Evolutionary conservation across 106 monocot species (phyloP), one percentile per base, ranked within the genome.

Genomic region (Cymbidium sinense): DNA sequence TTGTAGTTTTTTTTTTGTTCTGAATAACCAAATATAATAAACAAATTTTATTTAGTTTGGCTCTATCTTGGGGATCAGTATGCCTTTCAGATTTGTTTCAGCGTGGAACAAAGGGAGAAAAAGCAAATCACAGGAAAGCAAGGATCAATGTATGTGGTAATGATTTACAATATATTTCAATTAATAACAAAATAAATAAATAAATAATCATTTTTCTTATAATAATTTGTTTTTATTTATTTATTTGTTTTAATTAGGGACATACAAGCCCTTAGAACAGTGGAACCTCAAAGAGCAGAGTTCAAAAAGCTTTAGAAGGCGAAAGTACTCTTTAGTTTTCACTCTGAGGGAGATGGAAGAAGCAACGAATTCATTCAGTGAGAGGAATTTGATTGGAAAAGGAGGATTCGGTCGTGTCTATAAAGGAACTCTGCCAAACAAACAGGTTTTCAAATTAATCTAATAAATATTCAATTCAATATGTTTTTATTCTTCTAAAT

Each of bases 291-390:
- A 80, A 65, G 88, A 89, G 64, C 84, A 86, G 61, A 69, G 37
- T 47, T 58, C 70, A 1, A n/a, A n/a, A n/a, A 43, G 84, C 64
- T 70, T 72, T 1, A 87, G 87, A 77, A 84, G 83, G 73, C 78
- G 81, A 31, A 87, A 83, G 70, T 83, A 85, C 79, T 87, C 90
- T 0, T 43, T 71, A 4, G 95, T 93, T 54, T 96, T 88, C 83
- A 96, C 87, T 64, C 74, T 93, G 20, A 93, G 83, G 84, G 93
- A 96, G 76, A 96, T 96, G 95, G 93, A 89, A 73, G 95, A 89
- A 43, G 93, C 95, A 23, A 93, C 93, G 31, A 77, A 71, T 58
- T 90, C 85, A 1, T 96, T 96, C 70, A 83, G 47, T 12, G 93
- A 96, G 2, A 79, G 83, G 37, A 93, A 93, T 37, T 83, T 93